Evolutionary conservation across 306 rosid species (phyloP), one percentile per base, ranked within the genome.

Genomic region (Hippophae tibetana): DNA sequence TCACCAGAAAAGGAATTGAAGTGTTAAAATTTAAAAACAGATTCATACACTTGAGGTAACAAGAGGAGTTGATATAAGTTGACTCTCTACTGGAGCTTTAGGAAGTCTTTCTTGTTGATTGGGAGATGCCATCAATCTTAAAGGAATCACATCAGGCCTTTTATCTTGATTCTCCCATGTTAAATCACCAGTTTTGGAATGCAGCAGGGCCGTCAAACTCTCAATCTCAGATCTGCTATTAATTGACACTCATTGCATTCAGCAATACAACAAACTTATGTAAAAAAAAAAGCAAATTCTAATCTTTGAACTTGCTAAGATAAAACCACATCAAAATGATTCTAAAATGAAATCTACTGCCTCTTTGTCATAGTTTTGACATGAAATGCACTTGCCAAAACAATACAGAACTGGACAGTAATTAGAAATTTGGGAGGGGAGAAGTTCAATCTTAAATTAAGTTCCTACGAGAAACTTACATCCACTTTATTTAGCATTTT

Each of bases 151-250:
- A 64, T 78, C 83, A 47, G 76, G 57, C 65, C 54, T 74, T 72
- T 63, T 72, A 65, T 64, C 85, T 66, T 78, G 74, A 60, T 64
- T 80, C 64, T 62, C 81, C 60, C 64, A 61, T 52, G 82, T 69
- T 67, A 68, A 57, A 58, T 80, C 84, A 60, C 60, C 74, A 61
- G 95, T 81, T 77, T 76, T 85, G 56, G 96, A 84, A 65, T 52
- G 89, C 80, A 92, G 65, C 43, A 92, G 87, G 51, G 82, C 85
- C 46, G 95, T 88, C 83, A 92, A 77, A 60, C 76, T 84, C 71
- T 88, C 93, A 64, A 88, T 83, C 82, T 92, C 99, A 64, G 79
- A 79, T 82, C 99, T 92, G 93, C 68, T 26, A 56, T 64, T 42
- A 58, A 52, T 66, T 43, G 51, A 53, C 12, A 55, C 6, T 45